Evolutionary conservation across 306 rosid species (phyloP), one percentile per base, ranked within the genome.

Genomic region (Adenanthera pavonina): DNA sequence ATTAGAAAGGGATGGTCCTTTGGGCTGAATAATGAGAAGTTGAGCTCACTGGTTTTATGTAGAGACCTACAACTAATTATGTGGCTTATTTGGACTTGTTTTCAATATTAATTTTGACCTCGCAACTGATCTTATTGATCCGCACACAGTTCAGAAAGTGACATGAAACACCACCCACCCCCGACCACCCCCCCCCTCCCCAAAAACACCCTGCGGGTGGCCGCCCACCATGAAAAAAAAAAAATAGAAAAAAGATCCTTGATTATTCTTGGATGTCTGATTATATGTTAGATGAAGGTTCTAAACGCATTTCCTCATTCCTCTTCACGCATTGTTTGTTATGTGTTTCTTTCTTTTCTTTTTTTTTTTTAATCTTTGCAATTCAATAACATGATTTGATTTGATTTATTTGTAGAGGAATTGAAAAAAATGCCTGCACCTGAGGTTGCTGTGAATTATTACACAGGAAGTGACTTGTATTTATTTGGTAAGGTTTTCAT

Each of bases 401-500:
- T 72, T 59, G 6, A 4, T 52, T 78, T 74, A 82, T 74, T 70
- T 78, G 67, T 35, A 95, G 98, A 89, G 85, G 92, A 91, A 78
- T 85, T 95, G 92, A 89, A 93, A 83, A 92, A 80, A 35, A 73
- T 83, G 91, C 97, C 99, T 15, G 92, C 99, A 38, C 91, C 98
- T 64, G 93, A 87, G 86, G 91, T 95, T 83, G 99, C 99, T 73
- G 97, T 95, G 75, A 88, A 95, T 78, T 95, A 95, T 91, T 95
- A 95, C 83, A 95, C 93, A 20, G 92, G 94, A 68, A 86, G 88
- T 52, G 99, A 95, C 90, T 72, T 95, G 70, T 95, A 95, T 88
- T 83, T 95, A 80, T 95, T 95, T 82, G 98, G 99, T 93, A 85
- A 84, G 91, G 72, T 48, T 84, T 64, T 72, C 79, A 68, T 79